phyloP scores from a whole-genome alignment of 768 basidiomycete species.

The Russula dissimulans region DNA sequence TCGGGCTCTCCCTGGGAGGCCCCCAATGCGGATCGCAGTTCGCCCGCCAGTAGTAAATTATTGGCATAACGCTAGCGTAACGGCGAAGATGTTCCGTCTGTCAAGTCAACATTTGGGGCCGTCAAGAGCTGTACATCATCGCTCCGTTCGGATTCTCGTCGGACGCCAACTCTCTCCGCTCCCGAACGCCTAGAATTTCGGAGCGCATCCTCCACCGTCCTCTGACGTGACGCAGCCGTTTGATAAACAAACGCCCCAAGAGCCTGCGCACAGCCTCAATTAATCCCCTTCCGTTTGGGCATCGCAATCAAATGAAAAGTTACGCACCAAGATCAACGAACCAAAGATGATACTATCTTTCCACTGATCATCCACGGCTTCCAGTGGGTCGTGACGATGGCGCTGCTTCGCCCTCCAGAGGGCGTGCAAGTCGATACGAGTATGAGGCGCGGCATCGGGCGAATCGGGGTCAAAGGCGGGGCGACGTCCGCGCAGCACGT shows the following conservation, averaged over 20 bases:
- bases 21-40: no score
- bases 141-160: not conserved
- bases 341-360: conserved; percentile 54
- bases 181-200: not conserved
- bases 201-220: not conserved
- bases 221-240: not conserved
- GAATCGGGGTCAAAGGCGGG: conserved; percentile 20
- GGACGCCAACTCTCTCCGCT: not conserved
- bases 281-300: no score
- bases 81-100: not conserved
- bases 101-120: not conserved
- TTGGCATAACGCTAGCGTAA: not conserved
- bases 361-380: conserved; percentile 53
- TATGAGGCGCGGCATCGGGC: conserved; percentile 20
- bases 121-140: conserved; percentile 2
- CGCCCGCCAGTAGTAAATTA: not conserved
- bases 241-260: conserved; percentile 12
- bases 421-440: conserved; percentile 23
- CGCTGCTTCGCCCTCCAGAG: conserved; percentile 34
- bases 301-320: not conserved
- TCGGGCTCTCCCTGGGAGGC: not conserved
- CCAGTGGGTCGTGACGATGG: conserved; percentile 34
- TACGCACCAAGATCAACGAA: conserved; percentile 42
- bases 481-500: conserved; percentile 44
- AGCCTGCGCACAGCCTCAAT: not conserved